Base-by-base conservation (phyloP, 139 green algal genomes). In the Coelastrella sp. region DNA sequence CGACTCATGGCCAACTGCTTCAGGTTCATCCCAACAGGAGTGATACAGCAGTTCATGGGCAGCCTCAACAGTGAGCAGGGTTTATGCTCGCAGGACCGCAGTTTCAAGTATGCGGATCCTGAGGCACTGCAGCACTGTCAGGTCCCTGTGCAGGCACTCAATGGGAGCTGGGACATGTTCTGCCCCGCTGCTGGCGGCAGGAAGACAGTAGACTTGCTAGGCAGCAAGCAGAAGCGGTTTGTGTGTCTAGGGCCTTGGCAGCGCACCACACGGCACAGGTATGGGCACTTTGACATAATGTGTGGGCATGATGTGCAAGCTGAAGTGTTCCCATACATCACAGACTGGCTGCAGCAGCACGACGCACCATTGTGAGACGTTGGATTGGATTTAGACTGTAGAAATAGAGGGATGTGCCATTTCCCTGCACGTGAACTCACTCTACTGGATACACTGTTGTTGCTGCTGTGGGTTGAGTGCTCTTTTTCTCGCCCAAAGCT, bases 161-260 rank as follows among this genome's bases (percentile, higher is more conserved):
- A 84, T 7, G 88, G 88, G n/a, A 72, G n/a, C 88, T 84, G 88
- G 68, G 88, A 91, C 72, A 59, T 91, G 58, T 91, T 91, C 72
- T 91, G 88, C 58, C 88, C 88, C 20, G 49, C 88, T 10, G 80
- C 80, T 7, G 88, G 88, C 6, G 88, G 70, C 8, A 35, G 63
- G 57, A 65, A 61, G 68, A 91, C 88, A 8, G 70, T 91, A 24
- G 11, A 84, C 22, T 27, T 88, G 88, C 80, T 89, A 82, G 88
- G 80, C 65, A 80, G 88, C 70, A 56, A 66, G 57, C 8, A 27
- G 57, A 88, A 86, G 80, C 80, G 66, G 80, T 91, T 89, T 78
- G 68, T 91, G 49, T 89, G 59, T 24, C 6, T 91, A 12, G 81
- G 88, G 17, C 80, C 80, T 12, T 49, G 22, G 49, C 35, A 84